Percentiles rank a stretch among this genome's conserved stretches.
These are phyloP conservation scores for Claviceps monticola DNA, from an alignment of 2,329 filamentous ascomycete genomes.

Conservation along the genomic window DNA sequence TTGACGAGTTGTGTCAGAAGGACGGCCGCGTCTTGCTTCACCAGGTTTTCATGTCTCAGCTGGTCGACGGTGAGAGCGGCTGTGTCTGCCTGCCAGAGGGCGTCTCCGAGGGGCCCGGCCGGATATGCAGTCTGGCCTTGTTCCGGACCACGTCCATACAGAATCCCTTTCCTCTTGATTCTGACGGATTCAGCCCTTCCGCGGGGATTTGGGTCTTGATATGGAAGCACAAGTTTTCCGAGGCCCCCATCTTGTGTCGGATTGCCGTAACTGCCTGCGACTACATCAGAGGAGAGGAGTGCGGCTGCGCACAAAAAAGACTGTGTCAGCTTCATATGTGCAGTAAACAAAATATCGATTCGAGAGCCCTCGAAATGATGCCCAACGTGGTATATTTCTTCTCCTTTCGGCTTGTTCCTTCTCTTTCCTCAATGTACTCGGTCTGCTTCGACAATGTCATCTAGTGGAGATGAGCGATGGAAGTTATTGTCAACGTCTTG, in stretches of 20 bases:
- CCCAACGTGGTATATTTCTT: background rate
- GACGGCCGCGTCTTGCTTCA: background rate
- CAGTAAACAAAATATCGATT: background rate
- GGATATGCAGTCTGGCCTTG: constrained; percentile 1
- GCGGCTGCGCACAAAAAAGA: background rate
- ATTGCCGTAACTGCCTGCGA: background rate
- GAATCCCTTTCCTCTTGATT: background rate
- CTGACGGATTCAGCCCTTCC: background rate
- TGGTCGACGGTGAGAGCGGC: background rate
- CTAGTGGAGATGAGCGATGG: too few species aligned
- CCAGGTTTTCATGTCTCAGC: background rate
- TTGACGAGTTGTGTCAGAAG: background rate
- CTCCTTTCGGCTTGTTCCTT: background rate
- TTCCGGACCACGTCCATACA: constrained; percentile 1
- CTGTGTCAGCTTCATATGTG: background rate
- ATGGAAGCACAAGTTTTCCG: background rate
- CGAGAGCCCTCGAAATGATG: background rate
- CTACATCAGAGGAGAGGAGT: background rate
- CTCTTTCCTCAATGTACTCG: background rate
- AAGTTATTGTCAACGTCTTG: too few species aligned
- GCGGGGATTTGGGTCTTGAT: background rate
- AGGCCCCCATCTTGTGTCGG: background rate
- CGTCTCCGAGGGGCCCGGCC: background rate
- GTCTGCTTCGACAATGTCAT: too few species aligned
- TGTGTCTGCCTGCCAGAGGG: background rate